phyloP scores from a whole-genome alignment of 805 yeast genomes.

The Wickerhamomyces bisporus region DNA sequence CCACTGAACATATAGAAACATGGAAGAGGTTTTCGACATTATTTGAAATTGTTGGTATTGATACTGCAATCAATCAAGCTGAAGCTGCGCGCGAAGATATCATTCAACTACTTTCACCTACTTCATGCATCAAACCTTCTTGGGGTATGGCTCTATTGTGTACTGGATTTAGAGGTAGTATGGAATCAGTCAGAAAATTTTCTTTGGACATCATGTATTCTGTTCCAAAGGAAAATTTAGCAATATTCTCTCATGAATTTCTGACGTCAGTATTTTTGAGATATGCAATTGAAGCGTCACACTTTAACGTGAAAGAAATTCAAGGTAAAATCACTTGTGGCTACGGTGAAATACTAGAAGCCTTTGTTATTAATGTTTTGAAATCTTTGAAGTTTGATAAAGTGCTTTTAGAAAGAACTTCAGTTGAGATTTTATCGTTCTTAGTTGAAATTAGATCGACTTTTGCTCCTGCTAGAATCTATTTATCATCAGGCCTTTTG shows the following conservation, averaged over 20 bases:
- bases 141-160: conserved; percentile 75
- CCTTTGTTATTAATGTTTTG: conserved; percentile 35
- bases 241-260: conserved; percentile 40
- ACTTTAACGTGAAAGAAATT: conserved; percentile 41
- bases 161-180: conserved; percentile 69
- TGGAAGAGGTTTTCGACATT: conserved; percentile 76
- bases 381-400: conserved; percentile 29
- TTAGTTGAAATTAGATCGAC: conserved; percentile 43
- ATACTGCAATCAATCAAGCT: conserved; percentile 81
- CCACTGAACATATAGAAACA: conserved; percentile 33
- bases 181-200: conserved; percentile 71
- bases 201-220: conserved; percentile 51
- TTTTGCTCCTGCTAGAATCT: conserved; percentile 70
- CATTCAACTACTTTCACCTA: conserved; percentile 41
- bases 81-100: conserved; percentile 71
- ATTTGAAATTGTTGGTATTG: conserved; percentile 77
- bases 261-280: conserved; percentile 46
- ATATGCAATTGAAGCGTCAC: conserved; percentile 56
- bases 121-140: conserved; percentile 50
- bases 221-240: conserved; percentile 41
- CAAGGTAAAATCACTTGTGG: conserved; percentile 39
- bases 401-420: conserved; percentile 23
- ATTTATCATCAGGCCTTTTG: conserved; percentile 50
- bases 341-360: conserved; percentile 48
- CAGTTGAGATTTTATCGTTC: conserved; percentile 35